Evolutionary conservation across 2,329 filamentous ascomycete genomes (phyloP), one percentile per base, ranked within the genome.

Genomic region (Xylaria sp.): DNA sequence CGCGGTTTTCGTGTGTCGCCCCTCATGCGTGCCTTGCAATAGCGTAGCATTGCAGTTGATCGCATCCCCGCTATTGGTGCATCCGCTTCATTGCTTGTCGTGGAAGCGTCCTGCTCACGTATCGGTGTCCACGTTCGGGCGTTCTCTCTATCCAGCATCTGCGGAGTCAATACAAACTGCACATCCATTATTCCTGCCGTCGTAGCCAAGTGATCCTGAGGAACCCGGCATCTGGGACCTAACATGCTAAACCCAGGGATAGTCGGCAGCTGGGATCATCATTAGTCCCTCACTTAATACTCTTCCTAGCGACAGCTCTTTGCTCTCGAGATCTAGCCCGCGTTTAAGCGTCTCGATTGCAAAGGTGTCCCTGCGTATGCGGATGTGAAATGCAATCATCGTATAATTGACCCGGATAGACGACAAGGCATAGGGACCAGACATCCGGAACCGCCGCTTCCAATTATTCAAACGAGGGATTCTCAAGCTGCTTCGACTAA

Each of bases 1-100:
- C 60, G 68, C 68, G 60, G 64, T 59, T 60, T 67, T 54, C 54
- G 25, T 44, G 58, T 65, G 44, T 69, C 35, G 23, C 35, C 55
- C 58, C 42, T 57, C 60, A 29, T 64, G 55, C 60, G 60, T 64
- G 55, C 60, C 60, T 37, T 47, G 37, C 35, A 27, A 59, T 53
- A 63, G 53, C 58, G 62, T 63, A 32, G 40, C 65, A 65, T 63
- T 57, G 65, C 65, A 68, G 65, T 29, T 16, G 21, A 42, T 65
- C 51, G 18, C 32, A 40, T 47, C 13, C 47, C 62, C 32, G 50
- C 53, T 32, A 70, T 65, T 70, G 69, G 65, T 63, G 29, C 37
- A 23, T 37, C 13, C 10, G 59, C 47, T n/a, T 42, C 60, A 53
- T 40, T 51, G 48, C 60, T 40, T 32, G 16, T 59, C 59, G 29